Base-by-base conservation (phyloP, 202 grass and related monocot species). In the Brachypodium distachyon region DNA sequence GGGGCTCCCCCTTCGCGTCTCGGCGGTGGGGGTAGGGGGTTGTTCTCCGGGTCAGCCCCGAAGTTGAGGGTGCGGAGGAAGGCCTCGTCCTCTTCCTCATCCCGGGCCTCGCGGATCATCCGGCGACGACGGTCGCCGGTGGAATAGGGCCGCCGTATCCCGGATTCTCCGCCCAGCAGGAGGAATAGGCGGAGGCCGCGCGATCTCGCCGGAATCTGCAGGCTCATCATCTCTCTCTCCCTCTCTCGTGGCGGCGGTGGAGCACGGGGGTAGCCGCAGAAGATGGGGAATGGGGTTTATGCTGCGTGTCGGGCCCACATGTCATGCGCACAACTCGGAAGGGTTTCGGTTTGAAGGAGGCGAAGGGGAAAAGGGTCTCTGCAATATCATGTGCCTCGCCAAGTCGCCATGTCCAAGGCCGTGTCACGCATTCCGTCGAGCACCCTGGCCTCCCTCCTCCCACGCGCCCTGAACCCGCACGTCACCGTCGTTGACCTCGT, bases 51-150 rank as follows among this genome's bases (percentile, higher is more conserved):
- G 31, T 81, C 89, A 29, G 82, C 79, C 22, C 87, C 79, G 46
- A 89, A 94, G 74, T 88, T 87, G 38, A 94, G 82, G 59, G 67
- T 91, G 62, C 83, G 86, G 76, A 89, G 83, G 87, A 92, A 94
- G n/a, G 67, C 73, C 26, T 89, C 88, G 42, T 97, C 93, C 40
- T 94, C 88, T 50, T 86, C 80, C 11, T 86, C 77, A 61, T 91
- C 79, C 52, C 66, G 65, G 14, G 71, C 90, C 62, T 77, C 78
- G 52, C 72, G 84, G 44, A 83, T 85, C 63, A 82, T 77, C 56
- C 82, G 73, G 12, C 81, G 42, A 63, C 74, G 76, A 18, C 81
- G 81, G 70, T 88, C 86, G 4, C 76, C 76, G 3, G 86, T 80
- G 53, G 76, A 79, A 61, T 79, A 83, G 27, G 37, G 22, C 12